Base-by-base conservation (phyloP, 108 stramenopile species). In the Aurantiochytrium sp. region DNA sequence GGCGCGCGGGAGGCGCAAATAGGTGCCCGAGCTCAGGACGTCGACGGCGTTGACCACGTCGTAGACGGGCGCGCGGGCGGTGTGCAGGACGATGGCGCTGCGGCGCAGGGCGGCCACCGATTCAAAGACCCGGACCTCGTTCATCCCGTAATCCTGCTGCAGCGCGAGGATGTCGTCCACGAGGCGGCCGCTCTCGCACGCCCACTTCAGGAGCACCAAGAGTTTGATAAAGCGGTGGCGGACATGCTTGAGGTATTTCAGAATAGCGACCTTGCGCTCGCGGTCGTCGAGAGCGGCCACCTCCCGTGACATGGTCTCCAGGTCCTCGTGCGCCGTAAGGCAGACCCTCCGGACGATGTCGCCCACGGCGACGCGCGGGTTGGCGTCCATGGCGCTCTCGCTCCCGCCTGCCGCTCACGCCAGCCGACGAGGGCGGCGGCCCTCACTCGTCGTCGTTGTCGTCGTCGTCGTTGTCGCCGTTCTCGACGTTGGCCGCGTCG, bases 111-210 rank as follows among this genome's bases (percentile, higher is more conserved):
- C 39, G 2, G 42, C 73, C 6, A 81, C 73, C 6, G 73, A n/a
- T 24, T 81, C 73, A 81, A 81, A 81, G 42, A 81, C 73, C 36
- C 73, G 73, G 10, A 81, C 45, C 73, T 81, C 73, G 73, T 41
- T 81, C 42, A 48, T 48, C 12, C 42, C 73, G 39, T 39, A 81
- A 24, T 81, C 73, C 3, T 81, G 73, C 45, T 48, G 42, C 21
- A 81, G 73, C 12, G 45, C 73, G 19, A 81, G 39, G 42, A 81
- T 37, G n/a, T 81, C 45, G 45, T 81, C 73, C 73, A 81, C 73
- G 6, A 81, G 32, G 24, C 27, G 42, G 17, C 73, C 73, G 24
- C 45, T 41, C 45, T 48, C 42, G 27, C 39, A 48, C 8, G 42
- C 2, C 73, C 73, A 81, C 32, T 81, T 81, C 6, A 81, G 6